Conservation (phyloP, 2,329 filamentous ascomycete species). For the Pestalotiopsis sp. region DNA sequence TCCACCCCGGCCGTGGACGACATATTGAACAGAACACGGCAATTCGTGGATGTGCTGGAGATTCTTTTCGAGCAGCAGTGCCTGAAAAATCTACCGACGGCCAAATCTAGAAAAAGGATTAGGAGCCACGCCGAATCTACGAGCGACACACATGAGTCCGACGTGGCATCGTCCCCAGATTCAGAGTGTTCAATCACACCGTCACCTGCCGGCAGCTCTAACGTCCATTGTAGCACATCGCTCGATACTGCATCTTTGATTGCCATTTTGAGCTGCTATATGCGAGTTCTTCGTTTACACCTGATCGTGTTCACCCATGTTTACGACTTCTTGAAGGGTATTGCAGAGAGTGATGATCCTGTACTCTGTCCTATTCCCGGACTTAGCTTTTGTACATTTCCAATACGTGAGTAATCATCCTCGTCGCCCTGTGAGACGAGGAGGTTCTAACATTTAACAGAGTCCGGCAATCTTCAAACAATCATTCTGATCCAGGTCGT, state of each 20-base stretch:
- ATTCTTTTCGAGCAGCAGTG: not conserved
- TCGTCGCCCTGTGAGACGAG: not conserved
- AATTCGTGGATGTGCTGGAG: not conserved
- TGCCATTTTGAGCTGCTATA: not conserved
- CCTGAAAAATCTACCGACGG: not conserved
- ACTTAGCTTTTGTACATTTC: not conserved
- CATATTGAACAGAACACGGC: not conserved
- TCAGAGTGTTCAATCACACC: too few relatives aligned
- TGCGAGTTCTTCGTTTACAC: not conserved
- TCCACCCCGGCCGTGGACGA: not conserved
- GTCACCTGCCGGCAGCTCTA: too few relatives aligned
- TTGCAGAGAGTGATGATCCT: not conserved
- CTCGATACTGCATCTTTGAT: not conserved
- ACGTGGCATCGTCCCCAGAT: too few relatives aligned
- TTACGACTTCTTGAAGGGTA: not conserved
- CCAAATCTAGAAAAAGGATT: too few relatives aligned
- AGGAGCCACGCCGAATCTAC: too few relatives aligned
- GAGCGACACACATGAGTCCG: too few relatives aligned
- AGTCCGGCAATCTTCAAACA: conserved; percentile 9
- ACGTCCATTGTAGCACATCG: too few relatives aligned
- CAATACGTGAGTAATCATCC: not conserved
- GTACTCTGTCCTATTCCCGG: not conserved
- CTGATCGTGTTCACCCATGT: not conserved
- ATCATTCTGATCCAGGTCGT: conserved; percentile 6
- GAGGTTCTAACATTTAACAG: not conserved